Percentiles rank a stretch among this genome's conserved stretches.
Conservation (phyloP, 2,329 filamentous ascomycete species). For the Xylogone sp. region DNA sequence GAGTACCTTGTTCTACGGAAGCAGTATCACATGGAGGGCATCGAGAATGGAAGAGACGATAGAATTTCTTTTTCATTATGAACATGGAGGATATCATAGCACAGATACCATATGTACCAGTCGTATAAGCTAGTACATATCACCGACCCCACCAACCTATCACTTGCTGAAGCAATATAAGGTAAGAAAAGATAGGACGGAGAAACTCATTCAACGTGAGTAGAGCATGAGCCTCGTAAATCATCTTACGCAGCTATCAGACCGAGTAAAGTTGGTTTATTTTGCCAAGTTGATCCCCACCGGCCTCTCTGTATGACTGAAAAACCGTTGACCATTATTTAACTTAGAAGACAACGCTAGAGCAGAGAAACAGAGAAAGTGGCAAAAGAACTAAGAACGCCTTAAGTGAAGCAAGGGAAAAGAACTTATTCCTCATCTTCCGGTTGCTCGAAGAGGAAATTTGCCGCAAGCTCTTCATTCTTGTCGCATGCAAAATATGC, state of each 20-base stretch:
- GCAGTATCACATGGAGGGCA: not conserved
- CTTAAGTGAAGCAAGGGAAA: not conserved
- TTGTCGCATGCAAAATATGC: conserved; percentile 99
- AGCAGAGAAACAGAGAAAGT: not conserved
- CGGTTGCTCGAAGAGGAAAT: conserved; percentile 96
- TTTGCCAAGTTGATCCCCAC: not conserved
- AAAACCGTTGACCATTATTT: not conserved
- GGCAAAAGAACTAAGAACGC: not conserved
- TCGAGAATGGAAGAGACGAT: not conserved
- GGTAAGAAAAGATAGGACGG: not conserved
- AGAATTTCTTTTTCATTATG: not conserved
- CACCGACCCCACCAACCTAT: not conserved
- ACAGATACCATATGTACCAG: not conserved
- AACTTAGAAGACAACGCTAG: not conserved
- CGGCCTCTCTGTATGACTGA: not conserved
- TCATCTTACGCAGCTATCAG: not conserved
- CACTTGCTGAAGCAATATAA: not conserved
- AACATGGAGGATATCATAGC: not conserved
- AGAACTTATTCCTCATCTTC: conserved; percentile 69
- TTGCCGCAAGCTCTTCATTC: conserved; percentile 97
- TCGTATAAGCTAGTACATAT: not conserved
- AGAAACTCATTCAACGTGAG: not conserved
- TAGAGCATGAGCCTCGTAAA: not conserved
- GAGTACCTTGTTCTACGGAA: too few relatives aligned
- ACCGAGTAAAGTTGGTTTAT: not conserved